Evolutionary conservation across 164 flowering plant species (phyloP).

Genomic region (Magnolia officinalis): DNA sequence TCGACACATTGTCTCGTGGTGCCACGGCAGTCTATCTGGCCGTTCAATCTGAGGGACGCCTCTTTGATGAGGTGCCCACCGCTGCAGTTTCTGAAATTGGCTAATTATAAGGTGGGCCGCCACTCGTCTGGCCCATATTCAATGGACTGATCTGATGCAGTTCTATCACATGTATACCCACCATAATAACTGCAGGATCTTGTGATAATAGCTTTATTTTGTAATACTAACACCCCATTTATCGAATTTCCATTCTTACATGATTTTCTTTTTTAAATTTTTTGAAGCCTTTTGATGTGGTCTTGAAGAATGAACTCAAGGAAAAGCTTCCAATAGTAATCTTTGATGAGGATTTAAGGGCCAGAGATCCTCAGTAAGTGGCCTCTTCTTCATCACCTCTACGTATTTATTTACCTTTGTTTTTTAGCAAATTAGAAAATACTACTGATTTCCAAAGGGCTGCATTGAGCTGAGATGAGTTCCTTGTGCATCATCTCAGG

Average conservation of each 20-base stretch:
- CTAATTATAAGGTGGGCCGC: too few species aligned
- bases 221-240: not conserved
- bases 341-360: constrained; percentile 47
- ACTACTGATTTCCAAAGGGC: not conserved
- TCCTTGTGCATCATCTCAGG: too few species aligned
- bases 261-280: too few species aligned
- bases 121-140: too few species aligned
- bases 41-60: too few species aligned
- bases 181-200: too few species aligned
- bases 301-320: constrained; percentile 48
- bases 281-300: constrained; percentile 37
- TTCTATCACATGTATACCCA: too few species aligned
- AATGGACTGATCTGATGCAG: too few species aligned
- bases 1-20: too few species aligned
- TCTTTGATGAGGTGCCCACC: too few species aligned
- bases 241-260: not conserved
- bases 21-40: too few species aligned
- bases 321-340: constrained; percentile 50
- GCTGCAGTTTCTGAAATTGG: too few species aligned
- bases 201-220: not conserved
- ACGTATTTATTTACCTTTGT: not conserved
- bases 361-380: constrained; percentile 65
- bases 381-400: not conserved
- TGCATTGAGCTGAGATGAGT: not conserved
- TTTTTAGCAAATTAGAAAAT: not conserved